Conservation (phyloP, 768 basidiomycete genomes). For the Boletus sp. region DNA sequence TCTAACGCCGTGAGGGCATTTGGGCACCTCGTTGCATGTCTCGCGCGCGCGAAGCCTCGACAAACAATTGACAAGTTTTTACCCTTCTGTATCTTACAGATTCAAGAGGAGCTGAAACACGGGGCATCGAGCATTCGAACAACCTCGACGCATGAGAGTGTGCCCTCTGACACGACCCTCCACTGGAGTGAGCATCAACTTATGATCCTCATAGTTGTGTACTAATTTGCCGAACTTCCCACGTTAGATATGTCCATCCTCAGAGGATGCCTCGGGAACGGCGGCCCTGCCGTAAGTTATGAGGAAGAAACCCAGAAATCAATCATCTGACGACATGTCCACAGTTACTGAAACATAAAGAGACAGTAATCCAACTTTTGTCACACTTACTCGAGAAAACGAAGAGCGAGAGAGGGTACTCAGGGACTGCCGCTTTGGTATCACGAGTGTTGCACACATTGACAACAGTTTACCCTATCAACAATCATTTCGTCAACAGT, state of each 20-base stretch:
- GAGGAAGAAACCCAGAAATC: not conserved
- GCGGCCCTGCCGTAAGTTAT: conserved; percentile 54
- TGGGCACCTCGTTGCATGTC: conserved; percentile 80
- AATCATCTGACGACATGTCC: conserved; percentile 1
- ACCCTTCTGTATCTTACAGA: conserved; percentile 69
- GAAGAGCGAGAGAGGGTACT: conserved; percentile 86
- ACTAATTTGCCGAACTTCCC: conserved; percentile 1
- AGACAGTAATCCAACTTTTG: conserved; percentile 60
- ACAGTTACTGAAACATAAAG: conserved; percentile 68
- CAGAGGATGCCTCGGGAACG: conserved; percentile 77
- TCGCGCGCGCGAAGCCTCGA: conserved; percentile 74
- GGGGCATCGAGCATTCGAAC: conserved; percentile 87
- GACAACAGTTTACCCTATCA: conserved; percentile 70
- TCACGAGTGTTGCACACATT: conserved; percentile 73
- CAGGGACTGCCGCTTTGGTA: conserved; percentile 72
- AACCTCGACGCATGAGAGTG: conserved; percentile 67
- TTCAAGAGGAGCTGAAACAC: conserved; percentile 81
- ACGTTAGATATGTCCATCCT: conserved; percentile 72
- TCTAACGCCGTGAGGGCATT: conserved; percentile 90
- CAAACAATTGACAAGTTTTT: conserved; percentile 79
- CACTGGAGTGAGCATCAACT: conserved; percentile 74
- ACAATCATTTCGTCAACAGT: conserved; percentile 76
- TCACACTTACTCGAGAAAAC: conserved; percentile 70
- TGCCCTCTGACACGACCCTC: conserved; percentile 82
- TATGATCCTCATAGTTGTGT: not conserved